Conservation (phyloP, 2,329 filamentous ascomycete genomes). For the Westerdykella aurantiaca region DNA sequence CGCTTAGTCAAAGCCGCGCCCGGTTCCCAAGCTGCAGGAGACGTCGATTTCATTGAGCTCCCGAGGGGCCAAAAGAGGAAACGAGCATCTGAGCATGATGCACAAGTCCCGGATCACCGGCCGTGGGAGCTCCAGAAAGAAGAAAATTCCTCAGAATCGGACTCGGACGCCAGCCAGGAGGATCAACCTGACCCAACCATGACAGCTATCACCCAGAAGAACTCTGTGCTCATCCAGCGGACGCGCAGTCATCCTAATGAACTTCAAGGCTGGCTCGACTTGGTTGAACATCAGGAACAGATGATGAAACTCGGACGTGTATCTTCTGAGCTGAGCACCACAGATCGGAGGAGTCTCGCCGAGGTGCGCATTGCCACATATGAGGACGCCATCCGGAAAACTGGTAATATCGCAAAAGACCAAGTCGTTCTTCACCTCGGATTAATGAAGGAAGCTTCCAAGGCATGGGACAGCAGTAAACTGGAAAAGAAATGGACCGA, state of each 20-base stretch:
- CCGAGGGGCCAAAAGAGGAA: constrained; percentile 18
- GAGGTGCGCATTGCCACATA: constrained; percentile 77
- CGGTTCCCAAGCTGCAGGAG: constrained; percentile 1
- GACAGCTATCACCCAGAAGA: constrained; percentile 43
- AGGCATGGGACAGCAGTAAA: constrained; percentile 63
- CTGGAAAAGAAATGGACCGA: constrained; percentile 61
- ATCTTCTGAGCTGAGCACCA: constrained; percentile 45
- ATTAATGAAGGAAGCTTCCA: constrained; percentile 67
- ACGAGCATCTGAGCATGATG: constrained; percentile 12
- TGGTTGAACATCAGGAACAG: constrained; percentile 72
- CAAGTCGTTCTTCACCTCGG: constrained; percentile 59
- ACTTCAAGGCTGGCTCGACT: constrained; percentile 65
- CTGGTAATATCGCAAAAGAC: constrained; percentile 40
- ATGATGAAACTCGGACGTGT: constrained; percentile 52
- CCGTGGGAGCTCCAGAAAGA: constrained; percentile 31
- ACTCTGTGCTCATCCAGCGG: constrained; percentile 56
- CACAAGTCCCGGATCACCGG: constrained; percentile 30
- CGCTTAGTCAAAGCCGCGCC: constrained; percentile 18
- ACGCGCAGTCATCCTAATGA: constrained; percentile 63
- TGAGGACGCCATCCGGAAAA: constrained; percentile 64
- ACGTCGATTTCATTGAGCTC: constrained; percentile 29
- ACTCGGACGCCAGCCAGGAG: constrained; percentile 36
- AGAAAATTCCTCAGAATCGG: constrained; percentile 13
- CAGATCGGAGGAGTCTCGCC: constrained; percentile 63
- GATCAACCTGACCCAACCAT: constrained; percentile 19